phyloP scores from a whole-genome alignment of 2,329 filamentous ascomycete species.

The Pyrenochaeta sp. region DNA sequence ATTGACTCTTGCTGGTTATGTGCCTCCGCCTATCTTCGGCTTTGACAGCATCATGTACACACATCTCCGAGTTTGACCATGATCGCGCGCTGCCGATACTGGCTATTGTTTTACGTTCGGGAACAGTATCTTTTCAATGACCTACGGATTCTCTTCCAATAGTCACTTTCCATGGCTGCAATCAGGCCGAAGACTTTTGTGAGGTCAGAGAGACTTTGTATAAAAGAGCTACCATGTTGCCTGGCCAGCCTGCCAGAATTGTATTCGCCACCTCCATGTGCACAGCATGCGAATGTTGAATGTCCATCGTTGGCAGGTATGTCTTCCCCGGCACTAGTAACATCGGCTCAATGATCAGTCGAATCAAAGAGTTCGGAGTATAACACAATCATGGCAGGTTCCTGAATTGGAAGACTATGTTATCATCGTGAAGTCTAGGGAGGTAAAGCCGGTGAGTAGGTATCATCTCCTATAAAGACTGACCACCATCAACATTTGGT shows the following conservation, averaged over 20 bases:
- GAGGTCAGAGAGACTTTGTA: neutral
- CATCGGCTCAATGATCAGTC: neutral
- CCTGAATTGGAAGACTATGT: neutral
- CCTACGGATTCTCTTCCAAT: neutral
- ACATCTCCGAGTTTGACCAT: neutral
- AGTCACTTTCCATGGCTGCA: neutral
- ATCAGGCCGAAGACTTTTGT: neutral
- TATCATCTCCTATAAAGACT: neutral
- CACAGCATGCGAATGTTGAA: conserved; percentile 6
- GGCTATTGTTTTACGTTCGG: neutral
- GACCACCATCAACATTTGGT: neutral
- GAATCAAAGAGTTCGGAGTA: neutral
- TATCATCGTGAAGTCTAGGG: neutral
- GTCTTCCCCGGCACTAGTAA: conserved; percentile 6
- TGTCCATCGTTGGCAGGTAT: too few relatives aligned
- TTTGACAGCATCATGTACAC: too few relatives aligned
- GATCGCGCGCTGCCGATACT: neutral
- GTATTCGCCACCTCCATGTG: neutral
- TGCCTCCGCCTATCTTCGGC: too few relatives aligned
- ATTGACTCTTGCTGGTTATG: too few relatives aligned
- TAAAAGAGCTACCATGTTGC: neutral
- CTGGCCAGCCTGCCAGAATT: neutral
- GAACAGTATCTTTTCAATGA: neutral
- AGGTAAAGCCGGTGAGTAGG: neutral
- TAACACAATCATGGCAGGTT: neutral